Conservation (phyloP, 768 basidiomycete genomes). For the Leccinum pellstonianum region DNA sequence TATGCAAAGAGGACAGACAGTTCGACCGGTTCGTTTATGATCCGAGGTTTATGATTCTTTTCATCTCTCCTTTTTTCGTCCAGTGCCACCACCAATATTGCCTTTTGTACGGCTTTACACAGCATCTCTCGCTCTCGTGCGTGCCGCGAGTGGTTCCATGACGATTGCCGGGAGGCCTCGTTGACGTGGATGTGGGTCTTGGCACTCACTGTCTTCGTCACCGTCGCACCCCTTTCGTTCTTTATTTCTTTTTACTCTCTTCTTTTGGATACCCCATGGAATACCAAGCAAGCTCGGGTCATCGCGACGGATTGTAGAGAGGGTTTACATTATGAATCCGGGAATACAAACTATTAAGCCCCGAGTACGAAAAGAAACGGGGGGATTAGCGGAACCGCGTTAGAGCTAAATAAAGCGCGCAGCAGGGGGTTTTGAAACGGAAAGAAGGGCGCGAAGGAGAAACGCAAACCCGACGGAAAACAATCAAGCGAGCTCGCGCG, state of each 20-base stretch:
- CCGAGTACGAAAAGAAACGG: not conserved
- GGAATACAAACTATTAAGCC: conserved; percentile 20
- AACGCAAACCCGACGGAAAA: not conserved
- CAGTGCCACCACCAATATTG: not conserved
- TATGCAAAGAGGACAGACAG: conserved; percentile 4
- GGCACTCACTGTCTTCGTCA: not conserved
- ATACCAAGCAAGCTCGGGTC: conserved; percentile 7
- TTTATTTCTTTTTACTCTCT: not conserved
- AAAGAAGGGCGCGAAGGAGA: not conserved
- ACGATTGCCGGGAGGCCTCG: not conserved
- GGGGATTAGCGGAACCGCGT: not conserved
- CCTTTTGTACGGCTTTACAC: not conserved
- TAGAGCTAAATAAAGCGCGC: not conserved
- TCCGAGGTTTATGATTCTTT: not conserved
- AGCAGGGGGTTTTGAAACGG: too few relatives aligned
- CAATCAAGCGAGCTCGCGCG: conserved; percentile 34
- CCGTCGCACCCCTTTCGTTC: not conserved
- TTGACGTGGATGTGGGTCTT: not conserved
- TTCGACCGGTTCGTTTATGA: conserved; percentile 2
- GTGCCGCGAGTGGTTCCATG: not conserved
- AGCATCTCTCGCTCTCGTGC: not conserved
- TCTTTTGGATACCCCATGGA: conserved; percentile 22
- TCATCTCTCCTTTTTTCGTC: not conserved
- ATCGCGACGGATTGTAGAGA: conserved; percentile 12
- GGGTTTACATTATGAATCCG: conserved; percentile 7